phyloP scores from a whole-genome alignment of 2,329 filamentous ascomycete genomes.

The Sporothrix mexicana region DNA sequence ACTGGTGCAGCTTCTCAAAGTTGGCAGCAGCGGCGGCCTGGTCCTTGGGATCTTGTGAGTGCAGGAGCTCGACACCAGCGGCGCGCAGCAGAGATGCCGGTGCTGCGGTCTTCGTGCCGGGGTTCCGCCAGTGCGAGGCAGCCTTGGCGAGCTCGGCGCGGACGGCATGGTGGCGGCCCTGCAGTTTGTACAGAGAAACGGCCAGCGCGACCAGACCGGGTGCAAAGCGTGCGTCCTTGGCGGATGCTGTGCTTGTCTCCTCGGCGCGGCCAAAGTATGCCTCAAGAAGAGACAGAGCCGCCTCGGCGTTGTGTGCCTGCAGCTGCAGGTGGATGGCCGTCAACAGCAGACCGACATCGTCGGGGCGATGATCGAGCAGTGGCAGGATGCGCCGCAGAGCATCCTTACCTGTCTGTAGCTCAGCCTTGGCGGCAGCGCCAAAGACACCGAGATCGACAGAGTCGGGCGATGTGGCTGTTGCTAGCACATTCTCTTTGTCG shows the following conservation, averaged over 20 bases:
- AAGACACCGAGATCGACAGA: conserved; percentile 55
- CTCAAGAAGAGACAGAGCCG: conserved; percentile 77
- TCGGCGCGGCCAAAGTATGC: conserved; percentile 73
- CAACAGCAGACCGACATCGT: conserved; percentile 79
- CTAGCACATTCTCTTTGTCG: conserved; percentile 37
- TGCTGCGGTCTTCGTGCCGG: conserved; percentile 40
- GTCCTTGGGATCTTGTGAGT: conserved; percentile 73
- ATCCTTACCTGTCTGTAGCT: conserved; percentile 66
- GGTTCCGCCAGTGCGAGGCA: conserved; percentile 76
- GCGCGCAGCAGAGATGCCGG: conserved; percentile 75
- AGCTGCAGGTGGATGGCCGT: conserved; percentile 84
- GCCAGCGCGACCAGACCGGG: conserved; percentile 83
- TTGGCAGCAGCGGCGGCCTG: conserved; percentile 74
- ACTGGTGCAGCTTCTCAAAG: conserved; percentile 72
- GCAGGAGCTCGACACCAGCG: conserved; percentile 81
- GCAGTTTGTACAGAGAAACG: conserved; percentile 77
- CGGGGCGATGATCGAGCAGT: conserved; percentile 73
- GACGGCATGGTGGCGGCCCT: conserved; percentile 74
- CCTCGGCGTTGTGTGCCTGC: conserved; percentile 61
- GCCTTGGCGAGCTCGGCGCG: conserved; percentile 78
- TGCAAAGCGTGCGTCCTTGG: conserved; percentile 69
- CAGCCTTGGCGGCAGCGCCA: conserved; percentile 74
- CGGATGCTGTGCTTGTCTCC: conserved; percentile 55
- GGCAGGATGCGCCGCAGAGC: conserved; percentile 72
- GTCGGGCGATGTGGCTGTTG: conserved; percentile 43